Conservation (phyloP, 257 asterid genomes). For the Nicotiana obtusifolia region DNA sequence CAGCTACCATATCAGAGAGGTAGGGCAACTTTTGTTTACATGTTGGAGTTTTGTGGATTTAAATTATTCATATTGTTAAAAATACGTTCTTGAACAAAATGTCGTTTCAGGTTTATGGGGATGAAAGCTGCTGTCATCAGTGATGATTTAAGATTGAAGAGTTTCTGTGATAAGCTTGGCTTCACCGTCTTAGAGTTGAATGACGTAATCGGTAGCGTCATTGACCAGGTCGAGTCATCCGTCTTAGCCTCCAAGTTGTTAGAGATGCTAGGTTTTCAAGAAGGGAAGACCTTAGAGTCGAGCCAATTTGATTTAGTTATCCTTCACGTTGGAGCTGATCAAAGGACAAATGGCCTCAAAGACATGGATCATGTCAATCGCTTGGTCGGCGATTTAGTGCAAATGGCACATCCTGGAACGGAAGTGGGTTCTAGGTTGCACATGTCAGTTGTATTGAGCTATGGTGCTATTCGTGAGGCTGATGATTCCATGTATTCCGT, state of each 20-base stretch:
- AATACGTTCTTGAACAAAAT: not conserved
- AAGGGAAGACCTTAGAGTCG: constrained; percentile 42
- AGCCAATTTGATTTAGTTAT: constrained; percentile 56
- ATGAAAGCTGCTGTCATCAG: constrained; percentile 71
- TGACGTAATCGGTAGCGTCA: constrained; percentile 20
- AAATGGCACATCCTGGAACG: constrained; percentile 36
- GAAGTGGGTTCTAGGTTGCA: constrained; percentile 61
- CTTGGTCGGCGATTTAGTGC: constrained; percentile 48
- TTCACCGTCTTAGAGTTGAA: constrained; percentile 38
- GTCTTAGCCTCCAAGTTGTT: constrained; percentile 45
- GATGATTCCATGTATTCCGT: constrained; percentile 32
- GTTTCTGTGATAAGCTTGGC: constrained; percentile 52
- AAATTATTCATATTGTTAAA: not conserved
- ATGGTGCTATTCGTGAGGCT: constrained; percentile 43
- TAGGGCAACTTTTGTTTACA: constrained; percentile 8
- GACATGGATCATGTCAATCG: constrained; percentile 41
- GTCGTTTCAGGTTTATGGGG: constrained; percentile 69
- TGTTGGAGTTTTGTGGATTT: not conserved
- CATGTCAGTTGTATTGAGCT: constrained; percentile 67
- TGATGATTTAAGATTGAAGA: constrained; percentile 37
- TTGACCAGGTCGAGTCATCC: constrained; percentile 13
- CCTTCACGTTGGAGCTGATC: constrained; percentile 52
- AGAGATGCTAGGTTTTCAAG: constrained; percentile 70
- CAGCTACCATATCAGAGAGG: constrained; percentile 63
- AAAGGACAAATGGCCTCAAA: constrained; percentile 28